Percentiles rank a stretch among this genome's conserved stretches.
Conservation (phyloP, 163 green algal species). For the Chlamydomonas reinhardtii region DNA sequence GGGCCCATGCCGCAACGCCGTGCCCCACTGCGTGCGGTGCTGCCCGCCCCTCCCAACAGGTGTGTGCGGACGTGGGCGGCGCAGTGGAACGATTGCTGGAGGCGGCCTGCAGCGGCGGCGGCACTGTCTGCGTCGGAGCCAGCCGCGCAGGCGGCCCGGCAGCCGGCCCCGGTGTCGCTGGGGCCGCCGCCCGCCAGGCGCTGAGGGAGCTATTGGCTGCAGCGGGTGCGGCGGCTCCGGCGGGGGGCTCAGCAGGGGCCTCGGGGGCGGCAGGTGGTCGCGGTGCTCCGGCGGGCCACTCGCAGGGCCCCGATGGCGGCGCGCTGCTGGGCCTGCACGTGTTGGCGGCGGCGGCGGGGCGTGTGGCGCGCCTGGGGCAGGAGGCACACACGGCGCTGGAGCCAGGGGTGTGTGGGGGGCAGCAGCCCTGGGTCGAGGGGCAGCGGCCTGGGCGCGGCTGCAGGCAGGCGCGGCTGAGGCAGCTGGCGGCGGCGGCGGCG, state of each 20-base stretch:
- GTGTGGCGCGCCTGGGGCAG: not conserved
- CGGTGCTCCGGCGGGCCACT: no score
- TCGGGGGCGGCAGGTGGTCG: no score
- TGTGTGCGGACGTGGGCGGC: not conserved
- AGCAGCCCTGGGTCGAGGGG: not conserved
- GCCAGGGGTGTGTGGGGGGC: no score
- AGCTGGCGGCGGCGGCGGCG: not conserved
- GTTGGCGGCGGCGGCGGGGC: conserved; percentile 14
- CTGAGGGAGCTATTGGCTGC: not conserved
- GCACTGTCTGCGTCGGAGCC: not conserved
- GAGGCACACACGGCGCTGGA: no score
- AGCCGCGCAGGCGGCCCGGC: not conserved
- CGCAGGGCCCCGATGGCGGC: no score
- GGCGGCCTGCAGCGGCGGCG: not conserved
- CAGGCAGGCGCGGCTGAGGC: not conserved
- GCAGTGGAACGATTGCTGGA: not conserved
- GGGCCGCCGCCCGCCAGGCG: not conserved
- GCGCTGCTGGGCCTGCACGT: conserved; percentile 8
- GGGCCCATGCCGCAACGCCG: no score
- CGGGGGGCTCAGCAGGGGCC: no score
- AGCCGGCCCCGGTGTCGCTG: not conserved
- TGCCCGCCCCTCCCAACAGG: not conserved
- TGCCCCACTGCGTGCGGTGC: no score
- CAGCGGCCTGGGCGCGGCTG: not conserved
- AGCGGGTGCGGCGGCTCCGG: not conserved